These are phyloP conservation scores for Dictyostelium capitatum DNA, from an alignment of 78 protist species.

Conservation along the genomic window DNA sequence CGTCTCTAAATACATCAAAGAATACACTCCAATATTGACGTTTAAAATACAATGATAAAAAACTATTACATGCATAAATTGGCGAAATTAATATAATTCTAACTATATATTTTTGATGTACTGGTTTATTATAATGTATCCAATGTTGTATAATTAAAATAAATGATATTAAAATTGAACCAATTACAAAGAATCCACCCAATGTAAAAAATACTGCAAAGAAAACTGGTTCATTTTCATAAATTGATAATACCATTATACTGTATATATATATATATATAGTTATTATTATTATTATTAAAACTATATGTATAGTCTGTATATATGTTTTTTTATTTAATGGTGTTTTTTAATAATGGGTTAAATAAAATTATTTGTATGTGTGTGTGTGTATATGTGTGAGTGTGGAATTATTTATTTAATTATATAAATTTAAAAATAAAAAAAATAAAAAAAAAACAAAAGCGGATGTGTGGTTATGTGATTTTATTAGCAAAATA, in stretches of 20 bases:
- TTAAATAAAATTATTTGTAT: too few relatives aligned
- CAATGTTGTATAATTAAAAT: slow-evolving; percentile 11
- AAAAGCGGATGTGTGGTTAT: too few relatives aligned
- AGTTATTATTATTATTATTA: neutral
- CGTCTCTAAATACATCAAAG: slow-evolving; percentile 12
- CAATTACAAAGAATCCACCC: slow-evolving; percentile 6
- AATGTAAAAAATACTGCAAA: neutral
- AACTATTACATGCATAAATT: slow-evolving; percentile 39
- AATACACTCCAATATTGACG: slow-evolving; percentile 31
- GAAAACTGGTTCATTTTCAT: slow-evolving; percentile 23
- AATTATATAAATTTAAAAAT: neutral
- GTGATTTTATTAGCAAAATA: too few relatives aligned
- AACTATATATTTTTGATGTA: slow-evolving; percentile 20
- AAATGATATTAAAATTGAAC: neutral
- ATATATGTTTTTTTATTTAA: neutral
- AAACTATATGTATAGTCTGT: neutral
- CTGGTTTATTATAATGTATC: slow-evolving; percentile 33
- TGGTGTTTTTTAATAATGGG: neutral
- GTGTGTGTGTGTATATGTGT: too few relatives aligned
- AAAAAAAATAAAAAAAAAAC: neutral
- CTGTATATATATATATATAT: too few relatives aligned
- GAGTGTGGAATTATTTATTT: too few relatives aligned
- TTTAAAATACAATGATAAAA: slow-evolving; percentile 21
- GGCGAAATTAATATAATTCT: slow-evolving; percentile 36
- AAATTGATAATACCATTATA: neutral